These are phyloP conservation scores for Prunus mume DNA, from an alignment of 306 rosid species.

Conservation along the genomic window DNA sequence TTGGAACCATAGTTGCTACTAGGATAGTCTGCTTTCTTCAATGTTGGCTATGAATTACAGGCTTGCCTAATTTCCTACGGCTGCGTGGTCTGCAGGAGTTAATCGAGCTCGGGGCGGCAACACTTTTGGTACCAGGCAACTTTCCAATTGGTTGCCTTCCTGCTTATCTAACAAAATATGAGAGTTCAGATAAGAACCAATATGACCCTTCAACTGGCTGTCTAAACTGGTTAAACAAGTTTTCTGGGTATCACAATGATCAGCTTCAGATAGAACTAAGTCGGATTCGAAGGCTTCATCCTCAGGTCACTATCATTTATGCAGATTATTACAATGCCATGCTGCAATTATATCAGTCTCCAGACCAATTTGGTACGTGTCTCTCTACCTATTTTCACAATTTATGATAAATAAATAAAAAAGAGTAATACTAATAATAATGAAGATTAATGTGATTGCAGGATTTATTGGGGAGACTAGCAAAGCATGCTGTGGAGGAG, in stretches of 20 bases:
- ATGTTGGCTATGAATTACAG: not conserved
- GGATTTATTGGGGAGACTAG: not conserved
- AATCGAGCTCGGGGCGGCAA: not conserved
- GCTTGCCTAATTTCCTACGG: not conserved
- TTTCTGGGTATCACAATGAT: constrained; percentile 1
- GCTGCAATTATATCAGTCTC: not conserved
- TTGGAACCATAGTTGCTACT: not conserved
- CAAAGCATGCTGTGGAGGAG: constrained; percentile 14
- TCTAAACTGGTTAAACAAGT: constrained; percentile 1
- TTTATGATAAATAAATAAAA: not conserved
- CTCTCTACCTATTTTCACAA: not conserved
- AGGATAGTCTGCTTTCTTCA: too few species aligned
- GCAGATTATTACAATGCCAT: not conserved
- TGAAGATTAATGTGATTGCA: not conserved
- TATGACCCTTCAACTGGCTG: not conserved
- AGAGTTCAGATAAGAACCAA: not conserved
- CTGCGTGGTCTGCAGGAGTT: constrained; percentile 2
- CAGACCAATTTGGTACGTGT: constrained; percentile 1
- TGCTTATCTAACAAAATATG: not conserved
- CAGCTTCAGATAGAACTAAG: not conserved
- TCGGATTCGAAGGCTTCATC: constrained; percentile 6
- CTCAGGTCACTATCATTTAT: constrained; percentile 3
- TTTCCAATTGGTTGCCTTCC: not conserved
- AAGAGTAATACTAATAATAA: too few species aligned
- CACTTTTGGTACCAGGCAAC: constrained; percentile 6